Percentiles rank a stretch among this genome's conserved stretches.
phyloP scores from a whole-genome alignment of 768 basidiomycete genomes.

The Mycena chlorophos region DNA sequence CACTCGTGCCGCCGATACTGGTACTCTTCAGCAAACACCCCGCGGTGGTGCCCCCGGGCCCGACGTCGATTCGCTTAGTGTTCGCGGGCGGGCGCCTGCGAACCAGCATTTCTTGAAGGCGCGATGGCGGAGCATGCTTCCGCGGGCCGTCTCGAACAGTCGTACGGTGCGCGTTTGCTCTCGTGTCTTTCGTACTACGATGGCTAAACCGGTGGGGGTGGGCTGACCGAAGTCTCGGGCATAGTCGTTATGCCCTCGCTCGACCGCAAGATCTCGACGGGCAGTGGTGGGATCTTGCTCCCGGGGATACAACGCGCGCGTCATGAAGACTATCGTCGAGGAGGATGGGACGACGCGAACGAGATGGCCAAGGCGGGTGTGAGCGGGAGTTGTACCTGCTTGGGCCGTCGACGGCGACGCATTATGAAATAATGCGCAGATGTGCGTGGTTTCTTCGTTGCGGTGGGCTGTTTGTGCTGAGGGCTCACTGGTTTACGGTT shows the following conservation, averaged over 20 bases:
- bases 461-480: background rate
- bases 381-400: conserved; percentile 42
- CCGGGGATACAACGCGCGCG: conserved; percentile 37
- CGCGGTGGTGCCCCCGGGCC: conserved; percentile 33
- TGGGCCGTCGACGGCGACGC: conserved; percentile 36
- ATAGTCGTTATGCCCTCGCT: conserved; percentile 29
- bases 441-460: conserved; percentile 30
- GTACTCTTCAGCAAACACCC: conserved; percentile 47
- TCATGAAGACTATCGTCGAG: conserved; percentile 39
- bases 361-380: conserved; percentile 3
- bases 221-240: conserved; percentile 40
- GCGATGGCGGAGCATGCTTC: conserved; percentile 33
- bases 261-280: conserved; percentile 30
- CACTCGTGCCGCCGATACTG: conserved; percentile 40
- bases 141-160: conserved; percentile 40
- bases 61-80: conserved; percentile 31
- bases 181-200: background rate
- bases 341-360: conserved; percentile 29
- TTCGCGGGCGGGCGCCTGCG: conserved; percentile 42
- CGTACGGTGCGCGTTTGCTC: conserved; percentile 29
- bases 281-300: conserved; percentile 40
- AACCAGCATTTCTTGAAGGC: conserved; percentile 33
- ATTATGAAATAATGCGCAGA: conserved; percentile 40
- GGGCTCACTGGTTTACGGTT: background rate
- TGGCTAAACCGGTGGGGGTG: conserved; percentile 17